Evolutionary conservation across 1,284 basidiomycete genomes (phyloP).

Genomic region (Trichosporon ovoides): DNA sequence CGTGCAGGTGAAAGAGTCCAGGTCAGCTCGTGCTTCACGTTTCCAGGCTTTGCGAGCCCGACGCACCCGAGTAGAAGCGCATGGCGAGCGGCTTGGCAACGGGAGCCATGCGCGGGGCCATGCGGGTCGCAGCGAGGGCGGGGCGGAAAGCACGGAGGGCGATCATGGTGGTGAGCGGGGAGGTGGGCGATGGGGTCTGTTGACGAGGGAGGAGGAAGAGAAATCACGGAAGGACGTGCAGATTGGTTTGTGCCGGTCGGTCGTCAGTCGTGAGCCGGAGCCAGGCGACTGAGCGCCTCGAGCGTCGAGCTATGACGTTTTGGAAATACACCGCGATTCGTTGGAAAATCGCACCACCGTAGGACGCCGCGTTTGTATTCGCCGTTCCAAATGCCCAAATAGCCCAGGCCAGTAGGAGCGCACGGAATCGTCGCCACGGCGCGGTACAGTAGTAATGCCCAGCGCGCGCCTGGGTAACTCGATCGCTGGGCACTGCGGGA

Average conservation of each 20-base stretch:
- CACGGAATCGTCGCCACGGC: neutral
- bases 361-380: too few relatives aligned
- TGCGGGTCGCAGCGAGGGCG: constrained; percentile 2
- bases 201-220: neutral
- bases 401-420: constrained; percentile 1
- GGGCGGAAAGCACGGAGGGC: constrained; percentile 6
- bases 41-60: neutral
- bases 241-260: neutral
- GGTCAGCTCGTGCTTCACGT: neutral
- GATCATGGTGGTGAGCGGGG: neutral
- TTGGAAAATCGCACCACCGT: neutral
- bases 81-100: neutral
- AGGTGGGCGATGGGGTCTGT: neutral
- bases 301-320: neutral
- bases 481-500: neutral
- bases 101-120: constrained; percentile 3
- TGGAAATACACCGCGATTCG: constrained; percentile 1
- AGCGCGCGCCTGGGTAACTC: neutral
- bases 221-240: neutral
- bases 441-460: too few relatives aligned
- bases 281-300: neutral
- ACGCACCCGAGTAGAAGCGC: constrained; percentile 1
- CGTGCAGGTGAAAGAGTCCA: neutral
- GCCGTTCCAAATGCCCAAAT: neutral
- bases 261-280: too few relatives aligned